Evolutionary conservation across 306 rosid genomes (phyloP).

Genomic region (Quillaja saponaria): DNA sequence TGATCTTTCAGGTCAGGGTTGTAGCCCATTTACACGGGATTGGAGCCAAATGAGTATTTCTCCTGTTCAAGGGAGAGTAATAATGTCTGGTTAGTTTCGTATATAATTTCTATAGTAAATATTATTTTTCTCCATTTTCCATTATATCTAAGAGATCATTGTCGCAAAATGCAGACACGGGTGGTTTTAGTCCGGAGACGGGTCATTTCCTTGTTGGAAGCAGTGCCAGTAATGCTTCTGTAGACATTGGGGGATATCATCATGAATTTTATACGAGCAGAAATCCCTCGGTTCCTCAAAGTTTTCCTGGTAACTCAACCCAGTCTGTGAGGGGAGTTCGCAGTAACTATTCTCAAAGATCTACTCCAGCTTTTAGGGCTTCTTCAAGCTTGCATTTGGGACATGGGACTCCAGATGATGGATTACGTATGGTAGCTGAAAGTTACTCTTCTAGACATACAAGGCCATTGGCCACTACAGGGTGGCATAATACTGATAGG

Average conservation of each 20-base stretch:
- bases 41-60: slow-evolving; percentile 67
- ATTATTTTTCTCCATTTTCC: slow-evolving; percentile 1
- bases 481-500: slow-evolving; percentile 67
- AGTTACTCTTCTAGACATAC: slow-evolving; percentile 61
- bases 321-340: slow-evolving; percentile 62
- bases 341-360: slow-evolving; percentile 67
- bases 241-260: slow-evolving; percentile 60
- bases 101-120: neutral
- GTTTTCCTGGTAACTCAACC: slow-evolving; percentile 45
- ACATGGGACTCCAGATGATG: slow-evolving; percentile 58
- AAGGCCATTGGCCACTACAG: slow-evolving; percentile 46
- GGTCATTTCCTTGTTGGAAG: slow-evolving; percentile 58
- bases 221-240: slow-evolving; percentile 50
- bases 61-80: slow-evolving; percentile 53
- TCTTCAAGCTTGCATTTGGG: slow-evolving; percentile 67
- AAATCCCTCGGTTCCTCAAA: slow-evolving; percentile 51
- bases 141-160: slow-evolving; percentile 21
- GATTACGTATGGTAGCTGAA: slow-evolving; percentile 59
- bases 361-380: slow-evolving; percentile 58
- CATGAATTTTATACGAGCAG: slow-evolving; percentile 55
- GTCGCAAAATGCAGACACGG: slow-evolving; percentile 47
- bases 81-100: slow-evolving; percentile 50
- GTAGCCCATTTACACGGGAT: slow-evolving; percentile 51
- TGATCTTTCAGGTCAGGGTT: slow-evolving; percentile 55
- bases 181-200: slow-evolving; percentile 57